Conservation (phyloP, 257 asterid species). For the Asclepias syriaca region DNA sequence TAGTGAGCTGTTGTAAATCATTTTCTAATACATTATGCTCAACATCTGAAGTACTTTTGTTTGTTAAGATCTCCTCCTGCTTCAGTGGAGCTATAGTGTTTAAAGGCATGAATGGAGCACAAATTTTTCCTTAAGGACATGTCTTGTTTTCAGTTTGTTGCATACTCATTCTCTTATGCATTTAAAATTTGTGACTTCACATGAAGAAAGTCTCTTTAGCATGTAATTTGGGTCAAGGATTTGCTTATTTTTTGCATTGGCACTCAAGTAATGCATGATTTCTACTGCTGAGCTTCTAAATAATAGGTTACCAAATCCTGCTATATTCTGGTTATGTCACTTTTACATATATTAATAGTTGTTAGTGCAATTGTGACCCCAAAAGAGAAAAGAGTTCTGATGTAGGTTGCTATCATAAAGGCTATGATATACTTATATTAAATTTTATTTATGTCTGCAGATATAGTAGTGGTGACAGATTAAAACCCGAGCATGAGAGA, state of each 20-base stretch:
- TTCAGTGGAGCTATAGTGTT: not conserved
- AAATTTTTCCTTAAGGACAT: not conserved
- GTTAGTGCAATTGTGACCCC: not conserved
- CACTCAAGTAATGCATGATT: not conserved
- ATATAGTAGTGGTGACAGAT: conserved; percentile 67
- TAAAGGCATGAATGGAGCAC: not conserved
- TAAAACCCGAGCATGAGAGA: conserved; percentile 79
- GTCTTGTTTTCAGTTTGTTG: not conserved
- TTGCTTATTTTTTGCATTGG: not conserved
- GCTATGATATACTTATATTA: not conserved
- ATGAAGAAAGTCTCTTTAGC: not conserved
- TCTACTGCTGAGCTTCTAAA: not conserved
- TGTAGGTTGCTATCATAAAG: not conserved
- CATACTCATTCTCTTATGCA: not conserved
- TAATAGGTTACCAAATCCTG: not conserved
- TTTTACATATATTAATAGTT: not conserved
- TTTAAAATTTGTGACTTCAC: not conserved
- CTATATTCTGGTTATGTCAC: not conserved
- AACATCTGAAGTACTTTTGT: not conserved
- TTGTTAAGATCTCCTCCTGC: not conserved
- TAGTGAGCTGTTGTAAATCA: not conserved
- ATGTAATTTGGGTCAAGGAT: not conserved
- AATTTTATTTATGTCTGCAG: conserved; percentile 34
- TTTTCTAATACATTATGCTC: not conserved
- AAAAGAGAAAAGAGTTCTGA: not conserved